These are phyloP conservation scores for Irpex rosettiformis DNA, from an alignment of 1,284 basidiomycete species.

Conservation along the genomic window DNA sequence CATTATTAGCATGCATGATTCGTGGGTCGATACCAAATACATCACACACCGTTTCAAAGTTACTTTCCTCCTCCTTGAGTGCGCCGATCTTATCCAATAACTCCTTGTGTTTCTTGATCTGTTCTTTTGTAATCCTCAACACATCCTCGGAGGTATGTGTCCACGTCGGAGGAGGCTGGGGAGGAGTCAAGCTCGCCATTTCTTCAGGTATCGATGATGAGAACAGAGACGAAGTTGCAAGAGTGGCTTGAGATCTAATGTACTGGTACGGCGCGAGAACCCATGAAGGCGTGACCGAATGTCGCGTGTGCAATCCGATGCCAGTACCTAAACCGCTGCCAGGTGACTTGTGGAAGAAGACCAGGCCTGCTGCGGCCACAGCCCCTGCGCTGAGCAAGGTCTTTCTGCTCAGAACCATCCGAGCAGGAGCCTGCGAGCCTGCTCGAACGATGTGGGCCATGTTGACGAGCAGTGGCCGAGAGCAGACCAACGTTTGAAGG, in stretches of 20 bases:
- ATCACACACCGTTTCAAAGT: conserved; percentile 23
- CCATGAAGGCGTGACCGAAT: conserved; percentile 20
- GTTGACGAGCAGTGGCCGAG: background rate
- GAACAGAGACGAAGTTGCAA: conserved; percentile 6
- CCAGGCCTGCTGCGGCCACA: conserved; percentile 19
- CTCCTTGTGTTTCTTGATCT: conserved; percentile 54
- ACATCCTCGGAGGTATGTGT: conserved; percentile 65
- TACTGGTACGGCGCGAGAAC: conserved; percentile 6
- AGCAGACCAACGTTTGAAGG: background rate
- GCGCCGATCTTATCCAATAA: conserved; percentile 60
- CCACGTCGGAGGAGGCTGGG: conserved; percentile 69
- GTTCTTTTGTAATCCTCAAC: conserved; percentile 50
- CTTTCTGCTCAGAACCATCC: conserved; percentile 15
- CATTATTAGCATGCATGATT: background rate
- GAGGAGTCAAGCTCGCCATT: conserved; percentile 54
- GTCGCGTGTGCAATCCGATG: conserved; percentile 14
- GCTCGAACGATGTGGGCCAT: conserved; percentile 16
- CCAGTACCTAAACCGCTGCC: conserved; percentile 12
- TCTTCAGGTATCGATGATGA: conserved; percentile 18
- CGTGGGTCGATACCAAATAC: background rate
- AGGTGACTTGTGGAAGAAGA: conserved; percentile 12
- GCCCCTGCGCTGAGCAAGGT: conserved; percentile 20
- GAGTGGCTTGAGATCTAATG: conserved; percentile 17
- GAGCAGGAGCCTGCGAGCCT: conserved; percentile 19
- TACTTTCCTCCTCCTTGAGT: conserved; percentile 42